Evolutionary conservation across 225 moss, liverwort and hornwort species (phyloP).

Genomic region (Polytrichum commune): DNA sequence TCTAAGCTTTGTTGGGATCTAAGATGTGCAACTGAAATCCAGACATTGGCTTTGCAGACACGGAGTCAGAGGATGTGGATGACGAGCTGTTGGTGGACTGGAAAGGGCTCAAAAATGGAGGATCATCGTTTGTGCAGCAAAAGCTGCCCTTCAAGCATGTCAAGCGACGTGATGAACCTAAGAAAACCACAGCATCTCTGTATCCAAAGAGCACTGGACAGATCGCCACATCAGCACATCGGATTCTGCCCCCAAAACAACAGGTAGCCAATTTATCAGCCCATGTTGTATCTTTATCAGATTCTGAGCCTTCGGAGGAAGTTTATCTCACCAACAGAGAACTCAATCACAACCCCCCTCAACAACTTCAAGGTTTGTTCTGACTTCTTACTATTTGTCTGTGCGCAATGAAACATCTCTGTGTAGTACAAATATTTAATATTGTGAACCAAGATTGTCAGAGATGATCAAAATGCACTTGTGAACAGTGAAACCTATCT

Average conservation of each 20-base stretch:
- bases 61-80: conserved; percentile 48
- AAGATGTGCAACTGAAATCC: too few species aligned
- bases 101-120: conserved; percentile 38
- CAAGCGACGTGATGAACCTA: conserved; percentile 30
- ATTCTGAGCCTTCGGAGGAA: conserved; percentile 47
- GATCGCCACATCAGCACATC: not conserved
- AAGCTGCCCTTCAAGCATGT: conserved; percentile 48
- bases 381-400: conserved; percentile 2
- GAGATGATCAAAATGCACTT: too few species aligned
- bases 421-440: not conserved
- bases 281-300: conserved; percentile 45
- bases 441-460: too few species aligned
- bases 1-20: too few species aligned
- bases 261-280: not conserved
- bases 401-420: not conserved
- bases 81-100: conserved; percentile 53
- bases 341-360: conserved; percentile 13
- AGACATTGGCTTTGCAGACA: conserved; percentile 14
- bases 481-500: too few species aligned
- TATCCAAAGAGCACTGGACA: conserved; percentile 7
- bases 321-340: conserved; percentile 10
- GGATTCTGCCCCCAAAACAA: conserved; percentile 1
- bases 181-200: conserved; percentile 13
- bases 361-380: conserved; percentile 32
- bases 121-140: conserved; percentile 40